A percentile compares a stretch with the other conserved stretches of the same genome.
Conservation (phyloP, 192 early-diverging fungal species). For the Endogone sp. region DNA sequence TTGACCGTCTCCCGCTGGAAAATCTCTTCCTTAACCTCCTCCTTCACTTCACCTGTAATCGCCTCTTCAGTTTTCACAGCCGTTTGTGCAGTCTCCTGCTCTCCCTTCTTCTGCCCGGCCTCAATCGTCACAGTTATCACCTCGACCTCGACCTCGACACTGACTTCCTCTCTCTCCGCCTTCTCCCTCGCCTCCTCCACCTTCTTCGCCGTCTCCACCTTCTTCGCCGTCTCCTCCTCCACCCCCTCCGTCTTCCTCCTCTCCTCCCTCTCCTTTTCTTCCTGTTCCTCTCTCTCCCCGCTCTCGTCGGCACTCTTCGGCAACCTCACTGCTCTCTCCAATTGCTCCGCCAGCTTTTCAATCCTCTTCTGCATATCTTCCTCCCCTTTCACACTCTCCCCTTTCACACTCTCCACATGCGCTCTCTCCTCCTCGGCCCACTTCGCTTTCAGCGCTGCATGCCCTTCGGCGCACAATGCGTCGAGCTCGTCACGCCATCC, state of each 20-base stretch:
- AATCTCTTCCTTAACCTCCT: background rate
- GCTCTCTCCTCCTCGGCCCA: conserved; percentile 10
- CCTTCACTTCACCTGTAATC: background rate
- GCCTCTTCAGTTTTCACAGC: background rate
- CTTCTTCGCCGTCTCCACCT: background rate
- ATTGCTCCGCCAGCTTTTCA: background rate
- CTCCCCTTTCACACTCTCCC: background rate
- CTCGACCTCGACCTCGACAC: background rate
- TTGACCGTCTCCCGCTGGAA: too few species aligned
- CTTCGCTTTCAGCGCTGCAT: conserved; percentile 16
- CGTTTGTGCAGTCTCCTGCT: background rate
- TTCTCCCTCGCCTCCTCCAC: background rate
- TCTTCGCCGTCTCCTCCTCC: background rate
- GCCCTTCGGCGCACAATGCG: conserved; percentile 14
- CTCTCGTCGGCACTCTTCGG: background rate
- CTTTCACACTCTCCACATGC: background rate
- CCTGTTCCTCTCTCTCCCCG: background rate
- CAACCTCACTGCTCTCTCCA: background rate
- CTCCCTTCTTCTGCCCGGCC: background rate
- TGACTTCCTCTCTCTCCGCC: background rate
- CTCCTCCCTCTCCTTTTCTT: background rate
- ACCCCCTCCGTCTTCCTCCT: background rate
- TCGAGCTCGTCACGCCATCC: conserved; percentile 57
- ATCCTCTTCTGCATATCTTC: too few species aligned
- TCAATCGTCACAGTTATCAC: background rate